These are phyloP conservation scores for Claviceps sorghi DNA, from an alignment of 2,329 filamentous ascomycete genomes.

Conservation along the genomic window DNA sequence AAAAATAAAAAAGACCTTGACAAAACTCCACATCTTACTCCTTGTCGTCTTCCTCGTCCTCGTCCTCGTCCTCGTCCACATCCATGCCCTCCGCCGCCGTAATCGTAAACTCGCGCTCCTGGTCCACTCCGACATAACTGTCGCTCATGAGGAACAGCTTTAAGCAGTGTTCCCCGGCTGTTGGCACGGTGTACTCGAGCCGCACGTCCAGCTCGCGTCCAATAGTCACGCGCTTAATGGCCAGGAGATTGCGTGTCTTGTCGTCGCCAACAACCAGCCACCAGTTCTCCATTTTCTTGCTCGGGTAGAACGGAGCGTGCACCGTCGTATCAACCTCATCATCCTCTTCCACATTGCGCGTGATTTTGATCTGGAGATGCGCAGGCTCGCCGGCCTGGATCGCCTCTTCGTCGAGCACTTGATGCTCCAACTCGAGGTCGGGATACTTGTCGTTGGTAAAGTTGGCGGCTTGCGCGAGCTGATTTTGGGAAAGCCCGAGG, in stretches of 20 bases:
- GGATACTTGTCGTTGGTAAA: constrained; percentile 97
- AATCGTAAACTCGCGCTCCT: constrained; percentile 79
- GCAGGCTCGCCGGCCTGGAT: constrained; percentile 69
- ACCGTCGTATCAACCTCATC: constrained; percentile 67
- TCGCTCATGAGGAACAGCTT: constrained; percentile 95
- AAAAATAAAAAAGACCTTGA: not conserved
- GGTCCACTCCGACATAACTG: constrained; percentile 91
- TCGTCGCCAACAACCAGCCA: constrained; percentile 96
- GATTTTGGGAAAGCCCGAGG: constrained; percentile 63
- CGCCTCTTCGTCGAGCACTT: constrained; percentile 66
- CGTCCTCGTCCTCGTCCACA: constrained; percentile 55
- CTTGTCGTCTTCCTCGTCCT: constrained; percentile 37
- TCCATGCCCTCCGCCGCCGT: constrained; percentile 87
- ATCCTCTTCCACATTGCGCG: constrained; percentile 60
- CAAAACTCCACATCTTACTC: constrained; percentile 8
- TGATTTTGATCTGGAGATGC: constrained; percentile 70
- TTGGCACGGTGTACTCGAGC: constrained; percentile 78
- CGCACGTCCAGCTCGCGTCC: constrained; percentile 61
- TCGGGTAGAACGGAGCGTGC: constrained; percentile 88
- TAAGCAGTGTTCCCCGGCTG: constrained; percentile 69
- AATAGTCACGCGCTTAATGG: constrained; percentile 89
- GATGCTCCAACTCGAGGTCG: constrained; percentile 81
- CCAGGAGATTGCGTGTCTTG: constrained; percentile 70
- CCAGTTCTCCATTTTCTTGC: constrained; percentile 92
- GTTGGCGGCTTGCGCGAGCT: constrained; percentile 75